Evolutionary conservation across 2,329 filamentous ascomycete genomes (phyloP).

Genomic region (Pleoardoris graminearum): DNA sequence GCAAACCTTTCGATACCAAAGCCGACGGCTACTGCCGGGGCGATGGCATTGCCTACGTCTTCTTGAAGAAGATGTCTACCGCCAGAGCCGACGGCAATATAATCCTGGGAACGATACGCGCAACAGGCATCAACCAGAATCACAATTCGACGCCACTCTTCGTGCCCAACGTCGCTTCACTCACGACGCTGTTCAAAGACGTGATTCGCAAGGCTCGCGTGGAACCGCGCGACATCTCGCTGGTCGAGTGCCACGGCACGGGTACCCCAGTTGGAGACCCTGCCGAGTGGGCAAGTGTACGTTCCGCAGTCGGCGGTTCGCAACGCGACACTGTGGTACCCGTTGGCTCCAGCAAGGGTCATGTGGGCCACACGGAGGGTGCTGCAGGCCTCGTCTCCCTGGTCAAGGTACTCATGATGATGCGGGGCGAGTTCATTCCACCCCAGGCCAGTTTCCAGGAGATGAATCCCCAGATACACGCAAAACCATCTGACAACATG

Average conservation of each 20-base stretch:
- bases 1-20: conserved; percentile 43
- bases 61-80: conserved; percentile 55
- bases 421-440: conserved; percentile 24
- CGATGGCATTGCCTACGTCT: conserved; percentile 53
- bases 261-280: conserved; percentile 27
- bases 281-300: conserved; percentile 22
- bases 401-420: conserved; percentile 34
- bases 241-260: conserved; percentile 23
- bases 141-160: conserved; percentile 8
- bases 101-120: conserved; percentile 51
- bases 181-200: conserved; percentile 10
- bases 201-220: conserved; percentile 4
- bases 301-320: conserved; percentile 17
- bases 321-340: conserved; percentile 13
- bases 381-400: conserved; percentile 24
- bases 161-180: conserved; percentile 11
- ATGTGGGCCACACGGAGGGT: conserved; percentile 34
- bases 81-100: conserved; percentile 55
- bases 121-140: conserved; percentile 17
- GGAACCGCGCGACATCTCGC: conserved; percentile 6
- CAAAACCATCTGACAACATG: conserved; percentile 15
- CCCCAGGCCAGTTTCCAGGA: conserved; percentile 21
- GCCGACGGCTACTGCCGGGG: conserved; percentile 61
- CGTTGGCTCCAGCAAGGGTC: conserved; percentile 36
- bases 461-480: conserved; percentile 21